These are phyloP conservation scores for Ochromonas danica DNA, from an alignment of 108 stramenopile genomes.

Conservation along the genomic window DNA sequence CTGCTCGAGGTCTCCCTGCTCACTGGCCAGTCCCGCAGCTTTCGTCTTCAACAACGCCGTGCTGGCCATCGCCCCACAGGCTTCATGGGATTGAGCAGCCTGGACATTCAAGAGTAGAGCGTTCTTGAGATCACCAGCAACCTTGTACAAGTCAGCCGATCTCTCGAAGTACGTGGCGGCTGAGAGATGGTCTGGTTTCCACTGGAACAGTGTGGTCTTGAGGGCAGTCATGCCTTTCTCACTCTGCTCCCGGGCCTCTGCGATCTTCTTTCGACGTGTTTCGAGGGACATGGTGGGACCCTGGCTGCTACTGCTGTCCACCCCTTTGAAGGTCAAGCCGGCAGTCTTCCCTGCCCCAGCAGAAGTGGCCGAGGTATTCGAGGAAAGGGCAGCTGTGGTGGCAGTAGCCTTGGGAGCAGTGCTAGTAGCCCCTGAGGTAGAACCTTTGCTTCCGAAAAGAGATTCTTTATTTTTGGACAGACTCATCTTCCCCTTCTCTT, in stretches of 20 bases:
- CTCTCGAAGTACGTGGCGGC: not conserved
- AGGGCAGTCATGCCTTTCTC: not conserved
- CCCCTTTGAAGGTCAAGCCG: not conserved
- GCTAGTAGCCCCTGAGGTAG: not conserved
- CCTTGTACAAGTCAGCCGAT: not conserved
- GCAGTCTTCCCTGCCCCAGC: too few species aligned
- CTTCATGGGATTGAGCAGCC: not conserved
- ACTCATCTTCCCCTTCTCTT: too few species aligned
- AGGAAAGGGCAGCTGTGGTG: not conserved
- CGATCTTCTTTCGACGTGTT: not conserved
- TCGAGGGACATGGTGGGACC: not conserved
- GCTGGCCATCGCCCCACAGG: not conserved
- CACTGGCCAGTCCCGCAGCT: not conserved
- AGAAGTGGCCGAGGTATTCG: too few species aligned
- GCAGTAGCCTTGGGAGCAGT: not conserved
- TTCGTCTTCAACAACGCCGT: not conserved
- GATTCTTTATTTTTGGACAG: not conserved
- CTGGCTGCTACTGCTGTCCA: not conserved
- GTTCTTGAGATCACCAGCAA: not conserved
- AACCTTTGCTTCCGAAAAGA: not conserved
- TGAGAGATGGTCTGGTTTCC: slow-evolving; percentile 3
- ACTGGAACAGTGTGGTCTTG: not conserved
- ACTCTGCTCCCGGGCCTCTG: not conserved
- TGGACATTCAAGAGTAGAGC: not conserved
- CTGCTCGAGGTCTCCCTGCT: not conserved